Base-by-base conservation (phyloP, 1,139 yeast genomes). In the Yamadazyma atlantica region DNA sequence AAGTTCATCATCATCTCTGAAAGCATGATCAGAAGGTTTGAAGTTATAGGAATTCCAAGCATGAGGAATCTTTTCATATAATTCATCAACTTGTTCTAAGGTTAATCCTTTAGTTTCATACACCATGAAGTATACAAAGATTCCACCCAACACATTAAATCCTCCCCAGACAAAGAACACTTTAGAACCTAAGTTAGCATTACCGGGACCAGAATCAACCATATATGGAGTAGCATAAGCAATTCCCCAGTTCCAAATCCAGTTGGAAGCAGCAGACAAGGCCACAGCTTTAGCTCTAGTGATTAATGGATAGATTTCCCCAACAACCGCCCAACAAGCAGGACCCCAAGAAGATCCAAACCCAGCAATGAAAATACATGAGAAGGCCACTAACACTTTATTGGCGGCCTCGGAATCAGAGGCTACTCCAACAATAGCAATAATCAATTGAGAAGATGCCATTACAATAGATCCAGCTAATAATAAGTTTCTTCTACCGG, bases 331-430 rank as follows among this genome's bases (percentile, higher is more conserved):
- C 77, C 80, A 86, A 29, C 82, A 81, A 54, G 81, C 76, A 51
- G 92, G 90, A 45, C 89, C 94, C 94, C 95, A 85, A 8, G 94
- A 79, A 30, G 83, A 73, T 21, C 95, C 90, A 57, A 85, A 86
- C 66, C 77, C 80, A 74, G 82, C 82, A 45, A 87, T 83, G 64
- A 78, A 87, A 44, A 83, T 56, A 59, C 90, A 83, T 17, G 88
- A 78, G 50, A 86, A 80, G 4, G 82, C 83, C 48, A 82, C 57
- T 60, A 81, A 70, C 36, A 73, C 71, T 61, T 80, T 75, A 48
- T 79, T 77, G 8, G 80, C 67, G 32, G 73, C 52, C 14, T 48
- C 42, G 12, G 69, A 54, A 40, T 27, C 12, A 4, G 47, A 36
- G 11, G 54, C 50, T 37, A 80, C 80, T 57, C 92, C 92, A 37